These are phyloP conservation scores for Calonectria pseudoturangicola DNA, from an alignment of 2,329 filamentous ascomycete species.

Conservation along the genomic window DNA sequence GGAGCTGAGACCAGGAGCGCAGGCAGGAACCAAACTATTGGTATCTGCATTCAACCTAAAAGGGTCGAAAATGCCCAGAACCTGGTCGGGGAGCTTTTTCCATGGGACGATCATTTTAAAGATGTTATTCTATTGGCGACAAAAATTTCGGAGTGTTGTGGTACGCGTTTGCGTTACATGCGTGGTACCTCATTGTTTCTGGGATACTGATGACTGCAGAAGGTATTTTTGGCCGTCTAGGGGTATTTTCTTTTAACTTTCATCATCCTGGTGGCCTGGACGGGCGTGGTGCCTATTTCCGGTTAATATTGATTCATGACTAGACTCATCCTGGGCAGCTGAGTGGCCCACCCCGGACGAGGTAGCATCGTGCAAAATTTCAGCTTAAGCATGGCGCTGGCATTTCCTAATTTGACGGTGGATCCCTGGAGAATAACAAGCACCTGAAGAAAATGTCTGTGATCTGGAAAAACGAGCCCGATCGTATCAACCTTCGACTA, in stretches of 20 bases:
- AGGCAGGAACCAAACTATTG: constrained; percentile 1
- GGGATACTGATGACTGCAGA: too few relatives aligned
- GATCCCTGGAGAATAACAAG: background rate
- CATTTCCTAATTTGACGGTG: background rate
- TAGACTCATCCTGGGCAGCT: constrained; percentile 8
- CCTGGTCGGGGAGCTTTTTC: background rate
- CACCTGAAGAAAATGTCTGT: background rate
- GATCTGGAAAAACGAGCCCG: too few relatives aligned
- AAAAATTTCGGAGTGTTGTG: background rate
- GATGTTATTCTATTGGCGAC: background rate
- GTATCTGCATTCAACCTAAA: background rate
- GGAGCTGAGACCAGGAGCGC: background rate
- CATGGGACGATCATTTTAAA: background rate
- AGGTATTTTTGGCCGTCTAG: background rate
- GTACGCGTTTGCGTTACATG: constrained; percentile 1
- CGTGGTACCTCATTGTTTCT: background rate
- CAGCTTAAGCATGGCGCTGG: background rate
- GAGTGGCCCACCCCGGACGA: constrained; percentile 1
- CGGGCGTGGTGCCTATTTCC: background rate
- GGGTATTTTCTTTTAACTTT: background rate
- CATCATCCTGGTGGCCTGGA: background rate
- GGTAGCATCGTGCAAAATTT: constrained; percentile 10
- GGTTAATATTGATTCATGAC: background rate
- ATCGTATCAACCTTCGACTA: too few relatives aligned
- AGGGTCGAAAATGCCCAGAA: background rate